Evolutionary conservation across 78 protist species (phyloP).

Genomic region (Dictyostelium intermedium): DNA sequence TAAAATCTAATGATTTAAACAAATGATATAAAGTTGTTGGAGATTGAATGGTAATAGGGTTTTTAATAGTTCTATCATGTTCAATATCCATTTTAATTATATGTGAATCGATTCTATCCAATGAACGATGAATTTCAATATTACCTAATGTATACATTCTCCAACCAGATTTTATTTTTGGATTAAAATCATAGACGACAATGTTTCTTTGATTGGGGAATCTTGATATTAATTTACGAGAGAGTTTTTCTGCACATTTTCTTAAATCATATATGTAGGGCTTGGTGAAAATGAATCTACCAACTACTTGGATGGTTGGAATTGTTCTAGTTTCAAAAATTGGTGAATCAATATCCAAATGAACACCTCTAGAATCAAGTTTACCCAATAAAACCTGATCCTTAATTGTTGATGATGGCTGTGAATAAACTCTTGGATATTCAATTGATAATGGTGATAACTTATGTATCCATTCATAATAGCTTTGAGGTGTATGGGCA

Average conservation of each 20-base stretch:
- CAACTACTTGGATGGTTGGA: conserved; percentile 11
- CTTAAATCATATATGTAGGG: conserved; percentile 1
- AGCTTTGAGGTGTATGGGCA: neutral
- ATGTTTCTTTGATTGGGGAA: conserved; percentile 69
- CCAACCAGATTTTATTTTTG: neutral
- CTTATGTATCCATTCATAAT: neutral
- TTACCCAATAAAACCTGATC: neutral
- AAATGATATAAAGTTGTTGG: neutral
- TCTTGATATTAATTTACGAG: neutral
- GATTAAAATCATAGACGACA: conserved; percentile 7
- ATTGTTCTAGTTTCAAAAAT: neutral
- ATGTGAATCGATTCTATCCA: conserved; percentile 51
- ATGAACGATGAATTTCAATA: conserved; percentile 49
- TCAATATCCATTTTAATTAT: neutral
- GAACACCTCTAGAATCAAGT: neutral
- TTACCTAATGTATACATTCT: neutral
- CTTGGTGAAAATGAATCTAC: neutral
- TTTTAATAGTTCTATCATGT: conserved; percentile 10
- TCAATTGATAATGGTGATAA: neutral
- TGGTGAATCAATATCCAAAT: neutral
- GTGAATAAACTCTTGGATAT: neutral
- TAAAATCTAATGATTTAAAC: conserved; percentile 29
- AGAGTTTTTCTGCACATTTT: neutral
- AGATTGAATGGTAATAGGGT: neutral
- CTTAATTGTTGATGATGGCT: neutral